Base-by-base conservation (phyloP, 768 basidiomycete species). In the Rhizopogon salebrosus region DNA sequence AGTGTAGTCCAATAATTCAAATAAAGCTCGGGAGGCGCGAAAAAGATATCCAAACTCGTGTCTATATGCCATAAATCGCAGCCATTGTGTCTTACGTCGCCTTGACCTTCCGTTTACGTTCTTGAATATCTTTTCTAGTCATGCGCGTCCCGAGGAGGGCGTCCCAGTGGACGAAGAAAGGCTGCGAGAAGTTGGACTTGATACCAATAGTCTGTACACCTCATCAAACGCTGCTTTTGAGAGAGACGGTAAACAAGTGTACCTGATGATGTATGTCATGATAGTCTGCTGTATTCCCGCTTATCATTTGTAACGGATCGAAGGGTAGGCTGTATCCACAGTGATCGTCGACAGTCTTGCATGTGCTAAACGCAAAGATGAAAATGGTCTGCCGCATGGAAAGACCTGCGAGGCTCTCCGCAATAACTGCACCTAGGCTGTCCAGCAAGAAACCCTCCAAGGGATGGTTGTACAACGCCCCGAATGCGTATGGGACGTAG, bases 211-310 rank as follows among this genome's bases (percentile, higher is more conserved):
- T 40, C 56, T 57, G 34, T 26, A 23, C 18, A 18, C 29, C 7
- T 52, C 14, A n/a, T 49, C 18, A 48, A n/a, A 14, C 31, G 10
- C 31, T 18, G 39, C 14, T 16, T 14, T 8, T 10, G 26, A 24
- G 14, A 52, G 31, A 27, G 16, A 53, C 10, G 3, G 49, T 31
- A 2, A 23, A 46, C 9, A 35, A 20, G 1, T 3, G 38, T 53
- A 87, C 89, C 77, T 95, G 93, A 68, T 98, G 95, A 64, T 98
- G 95, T 55, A 98, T 97, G 68, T 98, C 95, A 67, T 98, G 95
- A 69, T 95, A 99, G 69, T 95, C 92, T 1, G 94, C 89, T 66
- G 92, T 97, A 66, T 99, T 99, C 3, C 77, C 72, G 46, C 85
- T 89, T 51, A 98, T 57, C 62, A 90, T 62, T 68, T 98, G 95